Evolutionary conservation across 2,329 filamentous ascomycete species (phyloP).

Genomic region (Exophiala sp.): DNA sequence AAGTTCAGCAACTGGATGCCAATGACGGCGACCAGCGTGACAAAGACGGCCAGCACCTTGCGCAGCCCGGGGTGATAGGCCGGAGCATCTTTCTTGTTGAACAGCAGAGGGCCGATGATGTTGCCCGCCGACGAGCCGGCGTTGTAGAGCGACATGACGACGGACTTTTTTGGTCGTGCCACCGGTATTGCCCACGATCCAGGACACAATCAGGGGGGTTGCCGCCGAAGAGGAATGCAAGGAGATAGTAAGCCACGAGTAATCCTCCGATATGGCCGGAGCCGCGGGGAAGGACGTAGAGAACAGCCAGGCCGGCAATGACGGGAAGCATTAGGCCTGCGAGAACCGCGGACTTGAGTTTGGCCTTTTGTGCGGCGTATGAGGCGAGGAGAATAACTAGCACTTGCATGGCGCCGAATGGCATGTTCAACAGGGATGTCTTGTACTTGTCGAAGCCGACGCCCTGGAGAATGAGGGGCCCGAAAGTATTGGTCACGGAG

Average conservation of each 20-base stretch:
- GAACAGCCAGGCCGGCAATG: constrained; percentile 49
- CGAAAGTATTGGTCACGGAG: constrained; percentile 59
- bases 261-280: constrained; percentile 43
- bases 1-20: constrained; percentile 52
- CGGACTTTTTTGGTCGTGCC: constrained; percentile 63
- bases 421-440: constrained; percentile 60
- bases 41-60: constrained; percentile 51
- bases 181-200: constrained; percentile 64
- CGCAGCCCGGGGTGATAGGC: constrained; percentile 54
- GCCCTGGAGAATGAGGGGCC: constrained; percentile 56
- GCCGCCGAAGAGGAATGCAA: constrained; percentile 60
- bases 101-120: constrained; percentile 61
- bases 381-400: constrained; percentile 55
- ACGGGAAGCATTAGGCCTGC: constrained; percentile 53
- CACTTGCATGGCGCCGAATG: constrained; percentile 58
- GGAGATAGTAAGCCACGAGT: constrained; percentile 58
- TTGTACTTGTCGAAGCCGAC: constrained; percentile 55
- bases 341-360: constrained; percentile 54
- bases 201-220: constrained; percentile 62
- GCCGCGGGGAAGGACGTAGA: constrained; percentile 48
- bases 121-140: constrained; percentile 58
- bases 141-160: constrained; percentile 59
- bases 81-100: constrained; percentile 53
- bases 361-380: constrained; percentile 52
- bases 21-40: constrained; percentile 49